phyloP scores from a whole-genome alignment of 78 protist genomes.

The Dictyostelium intermedium region DNA sequence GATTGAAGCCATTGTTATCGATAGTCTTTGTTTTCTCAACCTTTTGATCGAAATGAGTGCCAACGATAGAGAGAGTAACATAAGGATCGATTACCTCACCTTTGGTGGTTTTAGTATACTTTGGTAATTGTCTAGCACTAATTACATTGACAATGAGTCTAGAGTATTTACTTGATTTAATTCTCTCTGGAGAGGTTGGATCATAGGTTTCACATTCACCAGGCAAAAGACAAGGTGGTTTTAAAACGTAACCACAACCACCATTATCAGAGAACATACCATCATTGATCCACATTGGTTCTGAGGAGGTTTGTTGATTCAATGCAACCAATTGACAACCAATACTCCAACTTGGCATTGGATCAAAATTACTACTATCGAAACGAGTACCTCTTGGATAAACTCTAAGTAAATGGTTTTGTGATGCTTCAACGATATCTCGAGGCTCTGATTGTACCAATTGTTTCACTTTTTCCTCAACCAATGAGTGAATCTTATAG shows the following conservation, averaged over 20 bases:
- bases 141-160: not conserved
- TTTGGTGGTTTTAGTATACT: slow-evolving; percentile 29
- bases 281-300: slow-evolving; percentile 76
- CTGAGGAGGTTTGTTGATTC: slow-evolving; percentile 85
- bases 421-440: slow-evolving; percentile 49
- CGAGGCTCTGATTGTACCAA: not conserved
- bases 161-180: slow-evolving; percentile 3
- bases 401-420: slow-evolving; percentile 75
- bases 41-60: slow-evolving; percentile 17
- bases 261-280: slow-evolving; percentile 84
- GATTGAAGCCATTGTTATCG: slow-evolving; percentile 83
- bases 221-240: slow-evolving; percentile 57
- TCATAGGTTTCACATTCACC: not conserved
- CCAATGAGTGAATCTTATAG: slow-evolving; percentile 49
- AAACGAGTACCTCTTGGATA: slow-evolving; percentile 92
- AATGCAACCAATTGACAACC: slow-evolving; percentile 91
- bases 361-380: slow-evolving; percentile 90
- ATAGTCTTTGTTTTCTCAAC: slow-evolving; percentile 28
- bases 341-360: slow-evolving; percentile 80
- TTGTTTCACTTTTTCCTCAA: slow-evolving; percentile 48
- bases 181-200: not conserved
- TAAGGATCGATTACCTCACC: slow-evolving; percentile 81
- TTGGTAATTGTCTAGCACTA: slow-evolving; percentile 80
- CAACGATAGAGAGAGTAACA: slow-evolving; percentile 62
- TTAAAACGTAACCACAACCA: slow-evolving; percentile 82